A percentile compares a stretch with the other conserved stretches of the same genome.
phyloP scores from a whole-genome alignment of 1,284 basidiomycete species.

The Exobasidium cylindrosporum region DNA sequence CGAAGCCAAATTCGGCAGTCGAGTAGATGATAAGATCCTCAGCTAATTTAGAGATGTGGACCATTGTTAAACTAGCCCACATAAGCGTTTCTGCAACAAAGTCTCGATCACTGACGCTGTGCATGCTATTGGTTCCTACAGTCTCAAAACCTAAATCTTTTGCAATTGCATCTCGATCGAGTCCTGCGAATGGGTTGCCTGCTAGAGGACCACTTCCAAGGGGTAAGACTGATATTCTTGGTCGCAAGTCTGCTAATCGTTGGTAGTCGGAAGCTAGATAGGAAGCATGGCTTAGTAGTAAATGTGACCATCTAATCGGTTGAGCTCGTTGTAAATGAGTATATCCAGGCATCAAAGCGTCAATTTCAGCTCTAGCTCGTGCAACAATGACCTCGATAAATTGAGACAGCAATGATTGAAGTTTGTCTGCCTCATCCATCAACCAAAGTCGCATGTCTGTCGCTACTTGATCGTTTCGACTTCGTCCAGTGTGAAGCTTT shows the following conservation, averaged over 20 bases:
- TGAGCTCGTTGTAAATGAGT: slow-evolving; percentile 82
- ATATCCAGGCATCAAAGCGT: slow-evolving; percentile 88
- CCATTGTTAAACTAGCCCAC: slow-evolving; percentile 89
- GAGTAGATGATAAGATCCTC: slow-evolving; percentile 97
- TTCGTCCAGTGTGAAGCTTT: slow-evolving; percentile 79
- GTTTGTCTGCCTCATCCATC: slow-evolving; percentile 70
- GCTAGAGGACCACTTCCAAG: slow-evolving; percentile 91
- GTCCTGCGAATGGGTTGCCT: slow-evolving; percentile 78
- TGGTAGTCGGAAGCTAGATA: slow-evolving; percentile 84
- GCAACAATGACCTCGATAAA: slow-evolving; percentile 83
- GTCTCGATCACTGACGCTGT: slow-evolving; percentile 89
- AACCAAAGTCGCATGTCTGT: slow-evolving; percentile 98
- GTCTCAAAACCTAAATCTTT: slow-evolving; percentile 51
- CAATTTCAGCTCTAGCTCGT: slow-evolving; percentile 86
- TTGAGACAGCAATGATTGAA: slow-evolving; percentile 72
- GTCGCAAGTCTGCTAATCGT: slow-evolving; percentile 74
- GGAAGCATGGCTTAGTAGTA: slow-evolving; percentile 89
- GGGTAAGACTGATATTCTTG: slow-evolving; percentile 77
- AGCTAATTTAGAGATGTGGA: slow-evolving; percentile 87
- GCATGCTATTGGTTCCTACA: slow-evolving; percentile 53
- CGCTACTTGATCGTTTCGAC: slow-evolving; percentile 94
- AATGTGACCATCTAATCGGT: slow-evolving; percentile 97
- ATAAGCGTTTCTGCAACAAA: slow-evolving; percentile 96
- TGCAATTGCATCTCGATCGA: slow-evolving; percentile 51
- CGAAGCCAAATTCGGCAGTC: slow-evolving; percentile 91